Percentiles rank a stretch among this genome's conserved stretches.
These are phyloP conservation scores for Cajanus cajan DNA, from an alignment of 306 rosid species.

Conservation along the genomic window DNA sequence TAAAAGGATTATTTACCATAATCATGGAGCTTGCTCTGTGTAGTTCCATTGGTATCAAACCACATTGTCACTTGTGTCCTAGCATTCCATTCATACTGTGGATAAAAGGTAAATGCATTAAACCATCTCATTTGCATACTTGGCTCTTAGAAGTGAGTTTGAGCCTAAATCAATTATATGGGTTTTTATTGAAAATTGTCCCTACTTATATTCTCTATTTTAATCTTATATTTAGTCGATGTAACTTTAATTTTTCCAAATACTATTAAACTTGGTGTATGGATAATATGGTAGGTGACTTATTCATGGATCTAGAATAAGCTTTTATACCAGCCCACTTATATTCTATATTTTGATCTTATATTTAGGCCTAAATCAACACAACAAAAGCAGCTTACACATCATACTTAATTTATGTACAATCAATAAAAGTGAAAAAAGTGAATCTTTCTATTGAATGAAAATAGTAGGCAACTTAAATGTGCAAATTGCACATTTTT, in stretches of 20 bases:
- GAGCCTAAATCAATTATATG: no score
- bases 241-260: no score
- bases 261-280: no score
- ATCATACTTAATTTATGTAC: background rate
- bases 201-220: no score
- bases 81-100: slow-evolving; percentile 96
- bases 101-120: slow-evolving; percentile 20
- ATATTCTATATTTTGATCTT: no score
- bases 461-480: background rate
- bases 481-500: background rate
- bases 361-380: no score
- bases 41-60: slow-evolving; percentile 69
- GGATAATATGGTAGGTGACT: no score
- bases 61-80: slow-evolving; percentile 96
- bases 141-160: background rate
- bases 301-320: no score
- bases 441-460: background rate
- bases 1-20: slow-evolving; percentile 56
- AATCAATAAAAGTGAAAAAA: background rate
- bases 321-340: no score
- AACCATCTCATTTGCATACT: slow-evolving; percentile 1
- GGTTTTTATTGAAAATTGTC: no score
- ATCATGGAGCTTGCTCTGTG: slow-evolving; percentile 87
- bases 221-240: no score
- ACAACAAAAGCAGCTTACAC: no score